These are phyloP conservation scores for Ganoderma leucocontextum DNA, from an alignment of 1,284 basidiomycete genomes.

Conservation along the genomic window DNA sequence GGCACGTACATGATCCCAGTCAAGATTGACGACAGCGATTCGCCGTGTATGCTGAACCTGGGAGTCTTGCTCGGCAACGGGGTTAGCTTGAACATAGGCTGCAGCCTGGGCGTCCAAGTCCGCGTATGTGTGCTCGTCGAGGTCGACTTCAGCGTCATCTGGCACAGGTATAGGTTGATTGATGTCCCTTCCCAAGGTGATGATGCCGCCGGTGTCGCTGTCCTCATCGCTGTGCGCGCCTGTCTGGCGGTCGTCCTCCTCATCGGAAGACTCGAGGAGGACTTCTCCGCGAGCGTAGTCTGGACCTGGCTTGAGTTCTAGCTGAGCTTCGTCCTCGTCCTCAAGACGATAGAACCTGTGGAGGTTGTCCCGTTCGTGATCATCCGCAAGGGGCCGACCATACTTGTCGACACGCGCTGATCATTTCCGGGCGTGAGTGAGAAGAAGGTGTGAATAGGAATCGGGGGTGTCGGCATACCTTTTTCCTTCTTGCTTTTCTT, in stretches of 20 bases:
- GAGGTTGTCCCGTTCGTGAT: constrained; percentile 78
- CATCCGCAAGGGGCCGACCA: constrained; percentile 78
- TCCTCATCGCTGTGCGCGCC: constrained; percentile 53
- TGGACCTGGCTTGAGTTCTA: constrained; percentile 48
- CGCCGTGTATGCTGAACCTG: constrained; percentile 69
- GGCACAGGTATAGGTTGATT: constrained; percentile 50
- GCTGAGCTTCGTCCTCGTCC: constrained; percentile 52
- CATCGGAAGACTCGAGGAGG: constrained; percentile 88
- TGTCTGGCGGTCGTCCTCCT: constrained; percentile 62
- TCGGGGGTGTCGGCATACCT: constrained; percentile 41
- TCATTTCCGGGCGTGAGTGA: constrained; percentile 25
- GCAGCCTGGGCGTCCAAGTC: constrained; percentile 80
- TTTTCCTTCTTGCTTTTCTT: constrained; percentile 55
- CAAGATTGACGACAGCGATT: constrained; percentile 94
- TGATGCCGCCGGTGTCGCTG: constrained; percentile 57
- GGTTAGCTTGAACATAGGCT: constrained; percentile 61
- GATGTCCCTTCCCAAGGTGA: constrained; percentile 57
- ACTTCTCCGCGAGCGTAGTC: constrained; percentile 95
- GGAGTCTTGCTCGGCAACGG: constrained; percentile 42
- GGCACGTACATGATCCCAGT: constrained; percentile 97
- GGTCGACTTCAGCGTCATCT: constrained; percentile 73
- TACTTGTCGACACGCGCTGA: constrained; percentile 90
- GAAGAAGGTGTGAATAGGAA: constrained; percentile 18
- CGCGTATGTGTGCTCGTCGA: constrained; percentile 79
- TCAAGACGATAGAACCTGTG: constrained; percentile 86